Percentiles rank a stretch among this genome's conserved stretches.
Conservation (phyloP, 805 yeast species). For the Blastobotrys parvus region DNA sequence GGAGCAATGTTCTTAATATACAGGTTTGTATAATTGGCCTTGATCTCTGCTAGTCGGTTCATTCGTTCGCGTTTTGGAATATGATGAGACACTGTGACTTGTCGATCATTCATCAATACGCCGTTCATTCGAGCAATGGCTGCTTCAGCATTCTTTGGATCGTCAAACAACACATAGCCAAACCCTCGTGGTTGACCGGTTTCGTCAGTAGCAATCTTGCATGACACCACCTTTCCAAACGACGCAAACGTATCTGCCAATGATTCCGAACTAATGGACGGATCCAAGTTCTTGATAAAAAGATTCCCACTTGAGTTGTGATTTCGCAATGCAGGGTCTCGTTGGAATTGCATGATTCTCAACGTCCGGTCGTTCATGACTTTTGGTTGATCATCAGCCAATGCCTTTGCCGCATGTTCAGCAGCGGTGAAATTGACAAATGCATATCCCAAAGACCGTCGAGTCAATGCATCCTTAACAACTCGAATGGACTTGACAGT, state of each 20-base stretch:
- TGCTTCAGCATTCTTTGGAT: conserved; percentile 48
- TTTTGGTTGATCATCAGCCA: conserved; percentile 70
- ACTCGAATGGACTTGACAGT: conserved; percentile 83
- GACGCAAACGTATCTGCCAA: conserved; percentile 44
- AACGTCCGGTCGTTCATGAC: conserved; percentile 78
- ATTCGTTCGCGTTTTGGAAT: conserved; percentile 56
- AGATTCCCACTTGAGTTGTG: conserved; percentile 58
- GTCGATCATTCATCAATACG: conserved; percentile 26
- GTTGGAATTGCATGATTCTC: conserved; percentile 91
- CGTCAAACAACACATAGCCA: conserved; percentile 61
- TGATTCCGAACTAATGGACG: conserved; percentile 44
- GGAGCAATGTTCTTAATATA: conserved; percentile 46
- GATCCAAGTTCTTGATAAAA: conserved; percentile 47
- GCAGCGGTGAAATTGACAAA: conserved; percentile 75
- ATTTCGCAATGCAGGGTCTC: conserved; percentile 80
- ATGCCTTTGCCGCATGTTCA: conserved; percentile 75
- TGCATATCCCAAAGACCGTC: conserved; percentile 85
- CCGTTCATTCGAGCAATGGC: conserved; percentile 54
- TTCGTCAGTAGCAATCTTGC: conserved; percentile 42
- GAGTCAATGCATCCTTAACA: conserved; percentile 83
- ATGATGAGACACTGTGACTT: conserved; percentile 49
- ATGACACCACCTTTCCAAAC: conserved; percentile 41
- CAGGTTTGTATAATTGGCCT: conserved; percentile 44
- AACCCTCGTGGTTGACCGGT: conserved; percentile 41
- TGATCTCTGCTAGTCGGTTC: conserved; percentile 37